Base-by-base conservation (phyloP, 2,329 filamentous ascomycete species). In the Pseudocercospora crystallina region DNA sequence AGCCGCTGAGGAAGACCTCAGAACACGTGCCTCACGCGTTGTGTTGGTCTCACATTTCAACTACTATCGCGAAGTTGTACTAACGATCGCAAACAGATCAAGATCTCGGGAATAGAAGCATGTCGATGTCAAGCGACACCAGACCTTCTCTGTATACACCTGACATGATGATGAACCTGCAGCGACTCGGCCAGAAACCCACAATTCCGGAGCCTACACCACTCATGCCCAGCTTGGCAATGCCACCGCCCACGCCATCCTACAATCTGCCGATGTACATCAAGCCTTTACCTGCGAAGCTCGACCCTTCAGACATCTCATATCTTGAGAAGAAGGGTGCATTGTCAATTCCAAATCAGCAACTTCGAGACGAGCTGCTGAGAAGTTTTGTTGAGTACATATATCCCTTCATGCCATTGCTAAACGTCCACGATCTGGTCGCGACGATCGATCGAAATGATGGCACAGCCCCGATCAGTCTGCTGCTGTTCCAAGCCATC, bases 401-500 rank as follows among this genome's bases (percentile, higher is more conserved):
- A 7, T 87, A 96, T 68, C 90, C 91, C 1, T 96, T 89, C 69
- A 96, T 96, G 89, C 92, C 92, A 17, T 76, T 96, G 30, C 74
- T 96, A 56, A 90, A 85, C 53, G 62, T 85, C 41, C 77, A 83
- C 56, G 81, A 84, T 30, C 81, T 85, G 50, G 65, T 85, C 8
- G 69, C 74, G 43, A 77, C 80, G 38, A 78, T 90, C 57, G 82
- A 84, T 61, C 76, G 78, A 50, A 76, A 79, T 9, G 86, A 94
- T 67, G 88, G 87, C 11, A 77, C 80, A 40, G 78, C 82, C 60
- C 85, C 86, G 8, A 79, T 90, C 63, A 96, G 91, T 72, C 75
- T 97, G 61, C 81, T 96, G 51, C 75, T 96, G 2, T 96, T 95
- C 70, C 92, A 96, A 67, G 88, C 91, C 9, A 86, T 96, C 64